A percentile compares a stretch with the other conserved stretches of the same genome.
phyloP scores from a whole-genome alignment of 1,139 yeast species.

The Hyphopichia pseudoburtonii region DNA sequence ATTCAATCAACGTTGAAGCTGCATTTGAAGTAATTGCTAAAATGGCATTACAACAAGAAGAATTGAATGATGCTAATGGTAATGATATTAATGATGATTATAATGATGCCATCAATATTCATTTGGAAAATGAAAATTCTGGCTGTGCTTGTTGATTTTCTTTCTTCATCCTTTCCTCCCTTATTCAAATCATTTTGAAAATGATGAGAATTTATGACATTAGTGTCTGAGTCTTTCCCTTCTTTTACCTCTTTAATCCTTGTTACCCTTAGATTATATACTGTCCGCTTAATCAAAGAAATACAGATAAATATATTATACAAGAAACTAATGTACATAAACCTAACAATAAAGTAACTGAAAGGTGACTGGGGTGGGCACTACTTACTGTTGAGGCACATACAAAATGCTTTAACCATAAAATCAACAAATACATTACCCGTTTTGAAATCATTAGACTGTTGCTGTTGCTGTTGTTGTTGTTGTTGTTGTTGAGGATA shows the following conservation, averaged over 20 bases:
- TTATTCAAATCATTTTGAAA: too few species aligned
- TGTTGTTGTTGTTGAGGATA: slow-evolving; percentile 17
- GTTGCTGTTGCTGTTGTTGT: slow-evolving; percentile 20
- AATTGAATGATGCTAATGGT: slow-evolving; percentile 81
- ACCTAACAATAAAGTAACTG: slow-evolving; percentile 2
- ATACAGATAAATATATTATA: background rate
- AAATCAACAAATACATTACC: slow-evolving; percentile 31
- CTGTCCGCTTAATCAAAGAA: background rate
- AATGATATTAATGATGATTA: slow-evolving; percentile 75
- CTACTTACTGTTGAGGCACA: slow-evolving; percentile 27
- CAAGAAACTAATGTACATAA: background rate
- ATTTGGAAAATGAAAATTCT: slow-evolving; percentile 76
- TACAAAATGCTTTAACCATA: slow-evolving; percentile 32
- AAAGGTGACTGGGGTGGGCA: too few species aligned
- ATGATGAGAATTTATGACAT: too few species aligned
- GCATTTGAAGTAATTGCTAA: slow-evolving; percentile 97
- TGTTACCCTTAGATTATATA: background rate
- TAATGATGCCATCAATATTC: slow-evolving; percentile 93
- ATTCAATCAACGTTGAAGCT: slow-evolving; percentile 88
- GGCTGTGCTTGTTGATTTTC: slow-evolving; percentile 68
- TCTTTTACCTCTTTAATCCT: background rate
- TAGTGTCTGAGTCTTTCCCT: too few species aligned
- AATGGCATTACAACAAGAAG: slow-evolving; percentile 90
- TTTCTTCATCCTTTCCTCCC: background rate
- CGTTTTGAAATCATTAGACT: slow-evolving; percentile 26